Evolutionary conservation across 768 basidiomycete genomes (phyloP).

Genomic region (Trametes cubensis): DNA sequence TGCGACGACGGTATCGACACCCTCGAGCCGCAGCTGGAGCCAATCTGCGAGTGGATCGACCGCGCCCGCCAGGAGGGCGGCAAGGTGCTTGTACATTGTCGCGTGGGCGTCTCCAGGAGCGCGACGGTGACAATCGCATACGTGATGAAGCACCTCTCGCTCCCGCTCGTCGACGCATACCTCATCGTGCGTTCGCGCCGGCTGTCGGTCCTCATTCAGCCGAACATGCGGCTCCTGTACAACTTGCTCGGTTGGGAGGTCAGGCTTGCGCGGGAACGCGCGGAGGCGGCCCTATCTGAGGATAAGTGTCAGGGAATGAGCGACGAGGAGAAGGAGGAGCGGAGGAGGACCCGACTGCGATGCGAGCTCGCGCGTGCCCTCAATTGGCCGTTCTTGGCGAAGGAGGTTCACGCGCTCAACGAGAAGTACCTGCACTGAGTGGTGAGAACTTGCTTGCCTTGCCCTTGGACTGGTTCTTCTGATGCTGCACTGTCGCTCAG

Average conservation of each 20-base stretch:
- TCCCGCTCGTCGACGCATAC: constrained; percentile 92
- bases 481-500: not conserved
- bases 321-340: constrained; percentile 37
- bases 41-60: constrained; percentile 94
- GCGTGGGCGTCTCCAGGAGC: constrained; percentile 97
- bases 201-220: constrained; percentile 89
- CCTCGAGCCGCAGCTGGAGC: constrained; percentile 83
- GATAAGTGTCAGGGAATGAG: constrained; percentile 40
- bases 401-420: constrained; percentile 83
- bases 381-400: constrained; percentile 84
- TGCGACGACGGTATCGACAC: constrained; percentile 98
- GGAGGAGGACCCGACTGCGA: constrained; percentile 39
- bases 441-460: not conserved
- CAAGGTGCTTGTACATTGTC: constrained; percentile 91
- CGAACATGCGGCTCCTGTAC: constrained; percentile 94
- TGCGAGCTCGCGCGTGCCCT: constrained; percentile 68
- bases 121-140: constrained; percentile 98
- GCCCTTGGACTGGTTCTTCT: not conserved
- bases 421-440: constrained; percentile 72
- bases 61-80: constrained; percentile 80
- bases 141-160: constrained; percentile 88
- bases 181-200: constrained; percentile 88
- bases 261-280: constrained; percentile 79
- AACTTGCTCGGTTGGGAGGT: constrained; percentile 96
- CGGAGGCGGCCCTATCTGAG: constrained; percentile 28